Evolutionary conservation across 1,284 basidiomycete species (phyloP).

Genomic region (Trametes versicolor): DNA sequence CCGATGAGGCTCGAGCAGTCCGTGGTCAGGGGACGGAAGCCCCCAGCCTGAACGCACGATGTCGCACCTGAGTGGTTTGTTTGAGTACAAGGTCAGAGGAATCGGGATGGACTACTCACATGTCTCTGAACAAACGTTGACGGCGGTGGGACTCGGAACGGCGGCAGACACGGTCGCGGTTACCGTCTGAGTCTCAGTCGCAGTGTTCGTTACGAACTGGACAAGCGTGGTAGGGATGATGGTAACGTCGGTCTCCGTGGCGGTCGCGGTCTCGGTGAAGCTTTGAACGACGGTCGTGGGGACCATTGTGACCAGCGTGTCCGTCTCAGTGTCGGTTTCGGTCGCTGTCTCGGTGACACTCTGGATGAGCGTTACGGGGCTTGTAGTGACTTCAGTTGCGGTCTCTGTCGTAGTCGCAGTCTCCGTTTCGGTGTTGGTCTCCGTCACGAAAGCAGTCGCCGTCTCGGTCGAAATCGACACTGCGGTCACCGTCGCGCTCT

Average conservation of each 20-base stretch:
- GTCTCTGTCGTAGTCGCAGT: background rate
- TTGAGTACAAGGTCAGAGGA: background rate
- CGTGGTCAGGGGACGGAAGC: background rate
- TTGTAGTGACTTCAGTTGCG: background rate
- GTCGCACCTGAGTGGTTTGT: background rate
- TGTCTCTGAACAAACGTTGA: constrained; percentile 2
- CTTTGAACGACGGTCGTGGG: constrained; percentile 3
- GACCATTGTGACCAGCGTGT: background rate
- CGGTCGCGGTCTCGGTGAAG: constrained; percentile 3
- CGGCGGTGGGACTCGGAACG: constrained; percentile 1
- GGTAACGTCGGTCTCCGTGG: constrained; percentile 6
- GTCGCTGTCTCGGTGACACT: constrained; percentile 2
- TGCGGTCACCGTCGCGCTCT: background rate
- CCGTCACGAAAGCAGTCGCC: background rate
- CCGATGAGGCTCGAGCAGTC: constrained; percentile 4
- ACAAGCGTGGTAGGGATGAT: constrained; percentile 1
- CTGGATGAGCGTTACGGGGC: background rate
- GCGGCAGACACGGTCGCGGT: background rate
- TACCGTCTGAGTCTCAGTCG: background rate
- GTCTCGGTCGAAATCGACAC: background rate
- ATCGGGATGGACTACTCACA: background rate
- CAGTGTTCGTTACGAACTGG: constrained; percentile 2
- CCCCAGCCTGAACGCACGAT: background rate
- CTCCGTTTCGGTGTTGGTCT: constrained; percentile 1
- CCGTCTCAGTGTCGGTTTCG: constrained; percentile 2